Conservation (phyloP, 129 eudicot genomes). For the Oenanthe sinensis region DNA sequence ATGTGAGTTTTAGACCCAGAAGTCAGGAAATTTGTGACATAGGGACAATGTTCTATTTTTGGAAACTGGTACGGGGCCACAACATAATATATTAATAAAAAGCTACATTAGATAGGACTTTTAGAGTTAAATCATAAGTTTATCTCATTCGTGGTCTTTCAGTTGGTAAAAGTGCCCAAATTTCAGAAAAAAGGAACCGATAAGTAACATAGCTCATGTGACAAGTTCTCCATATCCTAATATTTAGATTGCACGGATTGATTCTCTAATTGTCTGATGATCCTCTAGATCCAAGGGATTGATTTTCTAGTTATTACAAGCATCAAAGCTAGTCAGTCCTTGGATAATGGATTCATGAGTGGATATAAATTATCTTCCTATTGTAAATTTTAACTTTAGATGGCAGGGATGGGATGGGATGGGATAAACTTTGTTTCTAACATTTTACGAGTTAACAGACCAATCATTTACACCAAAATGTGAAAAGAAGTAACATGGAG, state of each 20-base stretch:
- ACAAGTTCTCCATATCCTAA: neutral
- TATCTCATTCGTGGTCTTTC: neutral
- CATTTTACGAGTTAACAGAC: neutral
- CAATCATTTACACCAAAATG: neutral
- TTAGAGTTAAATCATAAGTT: neutral
- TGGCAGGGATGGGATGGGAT: neutral
- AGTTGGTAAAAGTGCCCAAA: neutral
- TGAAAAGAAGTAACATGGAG: neutral
- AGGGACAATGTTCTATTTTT: neutral
- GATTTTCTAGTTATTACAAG: neutral
- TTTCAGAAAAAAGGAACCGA: neutral
- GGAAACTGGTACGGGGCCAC: neutral
- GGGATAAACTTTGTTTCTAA: neutral
- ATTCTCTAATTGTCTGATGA: neutral
- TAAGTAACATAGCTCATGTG: neutral
- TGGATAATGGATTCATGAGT: neutral
- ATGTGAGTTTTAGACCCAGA: neutral
- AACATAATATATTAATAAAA: too few relatives aligned
- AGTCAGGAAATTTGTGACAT: neutral
- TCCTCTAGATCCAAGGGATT: neutral
- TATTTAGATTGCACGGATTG: neutral
- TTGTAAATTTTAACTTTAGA: neutral
- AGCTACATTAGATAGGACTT: neutral
- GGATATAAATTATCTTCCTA: neutral
- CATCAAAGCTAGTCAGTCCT: neutral